Percentiles rank a stretch among this genome's conserved stretches.
Evolutionary conservation across 805 yeast species (phyloP).

Genomic region (Ogataea dorogensis): DNA sequence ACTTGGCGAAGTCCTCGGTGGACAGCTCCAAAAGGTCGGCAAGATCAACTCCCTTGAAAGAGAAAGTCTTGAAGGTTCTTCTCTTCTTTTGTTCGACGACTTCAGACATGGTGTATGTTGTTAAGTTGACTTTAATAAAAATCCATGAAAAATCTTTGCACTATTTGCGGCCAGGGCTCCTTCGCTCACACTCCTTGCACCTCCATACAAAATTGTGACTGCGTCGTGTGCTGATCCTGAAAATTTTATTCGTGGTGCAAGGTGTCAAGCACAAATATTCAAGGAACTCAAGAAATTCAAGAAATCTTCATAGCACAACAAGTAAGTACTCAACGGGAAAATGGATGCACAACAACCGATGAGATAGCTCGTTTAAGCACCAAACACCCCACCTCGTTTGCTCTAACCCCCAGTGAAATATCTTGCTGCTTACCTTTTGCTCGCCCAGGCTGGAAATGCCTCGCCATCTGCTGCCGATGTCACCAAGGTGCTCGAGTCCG

Average conservation of each 20-base stretch:
- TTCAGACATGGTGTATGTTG: slow-evolving; percentile 28
- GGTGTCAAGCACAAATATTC: slow-evolving; percentile 16
- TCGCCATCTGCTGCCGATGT: slow-evolving; percentile 78
- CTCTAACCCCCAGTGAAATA: slow-evolving; percentile 62
- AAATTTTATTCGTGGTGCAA: slow-evolving; percentile 16
- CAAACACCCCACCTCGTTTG: no score
- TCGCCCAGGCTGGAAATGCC: slow-evolving; percentile 83
- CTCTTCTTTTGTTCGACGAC: slow-evolving; percentile 68
- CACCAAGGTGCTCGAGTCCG: slow-evolving; percentile 67
- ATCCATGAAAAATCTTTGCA: slow-evolving; percentile 13
- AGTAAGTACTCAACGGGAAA: no score
- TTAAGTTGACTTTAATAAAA: slow-evolving; percentile 6
- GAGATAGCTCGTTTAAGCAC: no score
- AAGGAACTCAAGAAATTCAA: slow-evolving; percentile 7
- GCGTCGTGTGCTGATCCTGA: slow-evolving; percentile 15
- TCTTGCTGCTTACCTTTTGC: slow-evolving; percentile 91
- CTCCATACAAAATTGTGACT: slow-evolving; percentile 13
- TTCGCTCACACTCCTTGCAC: slow-evolving; percentile 11
- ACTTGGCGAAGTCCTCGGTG: slow-evolving; percentile 95
- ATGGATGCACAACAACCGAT: no score
- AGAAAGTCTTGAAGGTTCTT: slow-evolving; percentile 94
- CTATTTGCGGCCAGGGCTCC: slow-evolving; percentile 11
- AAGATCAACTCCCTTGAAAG: slow-evolving; percentile 98
- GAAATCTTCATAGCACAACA: slow-evolving; percentile 13
- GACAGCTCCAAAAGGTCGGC: slow-evolving; percentile 89